Percentiles rank a stretch among this genome's conserved stretches.
These are phyloP conservation scores for Phytomonas sp. DNA, from an alignment of 208 protist species.

Conservation along the genomic window DNA sequence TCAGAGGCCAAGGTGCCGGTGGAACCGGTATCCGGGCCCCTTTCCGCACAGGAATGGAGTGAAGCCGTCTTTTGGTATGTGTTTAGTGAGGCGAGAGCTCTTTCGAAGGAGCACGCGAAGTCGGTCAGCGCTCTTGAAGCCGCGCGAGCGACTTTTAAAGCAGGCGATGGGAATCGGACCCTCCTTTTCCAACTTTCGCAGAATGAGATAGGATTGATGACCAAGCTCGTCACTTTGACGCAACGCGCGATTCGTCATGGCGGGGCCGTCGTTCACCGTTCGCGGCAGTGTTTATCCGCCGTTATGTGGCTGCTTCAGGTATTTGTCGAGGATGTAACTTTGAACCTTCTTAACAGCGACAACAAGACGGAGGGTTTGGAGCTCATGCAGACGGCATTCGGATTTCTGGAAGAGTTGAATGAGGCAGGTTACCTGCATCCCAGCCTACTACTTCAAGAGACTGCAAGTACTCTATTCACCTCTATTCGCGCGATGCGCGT, in stretches of 20 bases:
- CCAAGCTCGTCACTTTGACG: slow-evolving; percentile 22
- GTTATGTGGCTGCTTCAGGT: slow-evolving; percentile 38
- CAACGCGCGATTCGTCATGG: slow-evolving; percentile 31
- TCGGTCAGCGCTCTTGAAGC: slow-evolving; percentile 36
- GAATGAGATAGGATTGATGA: slow-evolving; percentile 42
- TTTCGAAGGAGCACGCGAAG: slow-evolving; percentile 36
- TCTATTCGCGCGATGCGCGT: slow-evolving; percentile 48
- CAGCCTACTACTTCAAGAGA: slow-evolving; percentile 29
- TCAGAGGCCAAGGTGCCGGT: neutral
- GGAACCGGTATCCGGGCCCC: slow-evolving; percentile 1
- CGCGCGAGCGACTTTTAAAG: slow-evolving; percentile 13
- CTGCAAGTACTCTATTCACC: slow-evolving; percentile 36
- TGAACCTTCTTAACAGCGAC: slow-evolving; percentile 30
- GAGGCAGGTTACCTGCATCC: slow-evolving; percentile 44
- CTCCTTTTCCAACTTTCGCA: slow-evolving; percentile 56
- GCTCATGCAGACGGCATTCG: slow-evolving; percentile 43
- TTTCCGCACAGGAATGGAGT: slow-evolving; percentile 26
- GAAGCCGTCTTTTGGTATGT: slow-evolving; percentile 60
- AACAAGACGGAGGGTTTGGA: slow-evolving; percentile 17
- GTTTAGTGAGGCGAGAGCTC: slow-evolving; percentile 24
- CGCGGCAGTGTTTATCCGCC: slow-evolving; percentile 36
- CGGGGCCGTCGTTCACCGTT: slow-evolving; percentile 38
- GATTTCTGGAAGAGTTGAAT: slow-evolving; percentile 49
- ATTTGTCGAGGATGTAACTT: slow-evolving; percentile 38
- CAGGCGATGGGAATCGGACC: slow-evolving; percentile 21